Percentiles rank a stretch among this genome's conserved stretches.
Conservation (phyloP, 345 rosid genomes). For the Carallia brachiata region DNA sequence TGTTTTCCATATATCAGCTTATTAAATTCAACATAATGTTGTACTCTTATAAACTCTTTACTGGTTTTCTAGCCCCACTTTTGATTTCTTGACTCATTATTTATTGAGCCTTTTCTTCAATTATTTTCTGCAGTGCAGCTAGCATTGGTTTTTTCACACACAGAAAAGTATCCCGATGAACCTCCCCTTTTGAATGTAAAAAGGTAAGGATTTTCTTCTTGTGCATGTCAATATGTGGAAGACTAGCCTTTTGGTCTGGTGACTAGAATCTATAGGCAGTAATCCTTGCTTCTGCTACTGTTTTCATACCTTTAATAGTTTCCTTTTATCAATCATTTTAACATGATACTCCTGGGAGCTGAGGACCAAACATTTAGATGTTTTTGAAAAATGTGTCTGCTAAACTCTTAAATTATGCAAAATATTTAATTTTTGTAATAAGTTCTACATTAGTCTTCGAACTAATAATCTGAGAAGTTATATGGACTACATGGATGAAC, state of each 20-base stretch:
- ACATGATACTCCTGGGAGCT: too few species aligned
- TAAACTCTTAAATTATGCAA: not conserved
- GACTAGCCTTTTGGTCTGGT: not conserved
- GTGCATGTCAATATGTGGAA: constrained; percentile 7
- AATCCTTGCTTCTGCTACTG: not conserved
- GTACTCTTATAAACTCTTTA: constrained; percentile 2
- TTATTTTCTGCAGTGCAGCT: constrained; percentile 68
- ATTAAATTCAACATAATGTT: constrained; percentile 3
- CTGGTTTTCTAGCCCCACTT: not conserved
- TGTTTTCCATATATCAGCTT: constrained; percentile 10
- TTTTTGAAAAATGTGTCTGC: not conserved
- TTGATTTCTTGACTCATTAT: constrained; percentile 9
- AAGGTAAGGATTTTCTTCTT: constrained; percentile 45
- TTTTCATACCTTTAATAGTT: not conserved
- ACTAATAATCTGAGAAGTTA: not conserved
- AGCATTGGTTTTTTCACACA: constrained; percentile 84
- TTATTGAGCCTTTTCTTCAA: constrained; percentile 19
- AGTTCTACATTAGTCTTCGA: not conserved
- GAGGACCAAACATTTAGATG: too few species aligned
- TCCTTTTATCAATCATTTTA: too few species aligned
- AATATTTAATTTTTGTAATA: not conserved
- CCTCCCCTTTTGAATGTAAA: constrained; percentile 73
- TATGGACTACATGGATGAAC: not conserved
- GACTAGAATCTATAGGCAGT: not conserved
- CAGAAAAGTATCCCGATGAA: constrained; percentile 87